Base-by-base conservation (phyloP, 2,329 filamentous ascomycete species). In the Fusarium sp. region DNA sequence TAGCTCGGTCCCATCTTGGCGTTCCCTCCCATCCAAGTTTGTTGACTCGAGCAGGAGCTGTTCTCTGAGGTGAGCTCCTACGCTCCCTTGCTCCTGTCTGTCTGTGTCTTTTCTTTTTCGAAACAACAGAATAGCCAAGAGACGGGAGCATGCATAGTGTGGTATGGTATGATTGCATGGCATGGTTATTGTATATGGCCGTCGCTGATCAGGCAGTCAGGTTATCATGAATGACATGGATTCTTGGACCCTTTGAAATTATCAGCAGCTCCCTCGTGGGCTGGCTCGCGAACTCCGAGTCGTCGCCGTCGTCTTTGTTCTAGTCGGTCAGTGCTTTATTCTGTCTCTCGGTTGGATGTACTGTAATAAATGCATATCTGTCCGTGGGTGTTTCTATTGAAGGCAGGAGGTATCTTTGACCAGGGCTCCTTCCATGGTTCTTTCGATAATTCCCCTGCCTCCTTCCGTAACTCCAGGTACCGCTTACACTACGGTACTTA, bases 1-100 rank as follows among this genome's bases (percentile, higher is more conserved):
- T 46, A 68, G 64, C 63, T 70, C 40, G 67, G 67, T 61, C 49
- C 46, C 51, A 49, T 67, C 48, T 70, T 68, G 68, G 67, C 57
- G 45, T 57, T 45, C 40, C 59, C 42, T 66, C 47, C 42, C 55
- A 54, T 48, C 20, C 61, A 67, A 61, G 63, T 49, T 61, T 66
- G 61, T 61, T 51, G 63, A 66, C 32, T 48, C 41, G 55, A 34
- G 32, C 22, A 41, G 40, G 55, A 34, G 41, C 22, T 46, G 40
- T 34, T 34, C 25, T 44, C n/a, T 57, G 25, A 52, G 16, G 32
- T 37, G 48, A 41, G 18, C 49, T 40, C 32, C 24, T 25, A 37
- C 16, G 34, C 34, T 46, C 59, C 56, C 57, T 46, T 61, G 22
- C 32, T 42, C 29, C 25, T 30, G 22, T 46, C 60, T 65, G 59